These are phyloP conservation scores for Xylaria venustula DNA, from an alignment of 495 filamentous ascomycete genomes.

Conservation along the genomic window DNA sequence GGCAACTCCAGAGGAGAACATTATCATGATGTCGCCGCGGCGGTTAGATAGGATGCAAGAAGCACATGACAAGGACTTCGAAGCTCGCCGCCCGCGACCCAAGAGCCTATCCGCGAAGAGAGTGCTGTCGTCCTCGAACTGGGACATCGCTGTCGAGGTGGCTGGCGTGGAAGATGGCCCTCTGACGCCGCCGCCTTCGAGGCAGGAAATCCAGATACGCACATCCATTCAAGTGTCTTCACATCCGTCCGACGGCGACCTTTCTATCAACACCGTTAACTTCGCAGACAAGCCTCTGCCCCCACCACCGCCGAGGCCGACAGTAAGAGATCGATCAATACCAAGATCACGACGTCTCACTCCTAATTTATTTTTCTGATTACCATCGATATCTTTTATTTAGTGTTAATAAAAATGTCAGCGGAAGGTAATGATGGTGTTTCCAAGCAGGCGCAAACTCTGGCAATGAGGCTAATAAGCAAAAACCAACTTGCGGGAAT, in stretches of 20 bases:
- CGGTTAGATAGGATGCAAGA: not conserved
- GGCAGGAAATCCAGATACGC: conserved; percentile 7
- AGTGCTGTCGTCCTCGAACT: conserved; percentile 1
- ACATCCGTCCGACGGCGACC: not conserved
- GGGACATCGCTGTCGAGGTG: conserved; percentile 5
- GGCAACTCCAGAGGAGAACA: not conserved
- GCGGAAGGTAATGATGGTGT: too few relatives aligned
- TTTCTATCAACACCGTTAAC: not conserved
- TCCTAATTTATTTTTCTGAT: not conserved
- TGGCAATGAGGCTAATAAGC: not conserved
- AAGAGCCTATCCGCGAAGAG: not conserved
- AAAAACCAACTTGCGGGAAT: too few relatives aligned
- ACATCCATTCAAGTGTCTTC: conserved; percentile 3
- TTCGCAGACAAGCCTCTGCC: conserved; percentile 9
- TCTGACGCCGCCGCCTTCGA: not conserved
- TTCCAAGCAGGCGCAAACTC: not conserved
- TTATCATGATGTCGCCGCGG: conserved; percentile 13
- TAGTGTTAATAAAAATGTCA: too few relatives aligned
- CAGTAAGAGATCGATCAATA: conserved; percentile 2
- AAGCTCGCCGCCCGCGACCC: not conserved
- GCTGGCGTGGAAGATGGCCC: not conserved
- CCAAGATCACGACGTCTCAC: conserved; percentile 2
- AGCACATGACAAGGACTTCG: not conserved
- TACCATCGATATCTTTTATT: too few relatives aligned
- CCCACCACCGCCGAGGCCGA: not conserved